Base-by-base conservation (phyloP, 2,329 filamentous ascomycete species). In the Fusarium sp. region DNA sequence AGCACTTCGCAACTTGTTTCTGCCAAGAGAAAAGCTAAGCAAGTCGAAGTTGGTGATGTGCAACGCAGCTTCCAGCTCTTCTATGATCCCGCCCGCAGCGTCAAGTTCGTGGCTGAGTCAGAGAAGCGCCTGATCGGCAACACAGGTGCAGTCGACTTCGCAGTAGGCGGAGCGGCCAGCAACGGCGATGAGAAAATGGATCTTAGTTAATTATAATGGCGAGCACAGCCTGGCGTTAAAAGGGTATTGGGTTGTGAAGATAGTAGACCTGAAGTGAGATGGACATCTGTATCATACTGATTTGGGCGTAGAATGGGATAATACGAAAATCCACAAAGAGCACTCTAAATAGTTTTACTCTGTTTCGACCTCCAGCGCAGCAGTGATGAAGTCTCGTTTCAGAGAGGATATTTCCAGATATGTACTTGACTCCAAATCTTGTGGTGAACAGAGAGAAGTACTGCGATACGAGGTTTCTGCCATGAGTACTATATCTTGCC, bases 81-180 rank as follows among this genome's bases (percentile, higher is more conserved):
- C 85, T 97, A 96, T 84, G 96, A 99, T 81, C 92, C 95, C 2
- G 86, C 86, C 54, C 89, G 96, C 77, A 98, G 95, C 82, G 93
- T 97, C 77, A 94, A 94, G 83, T 98, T 98, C 78, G 94, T 99
- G 49, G 85, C 88, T 65, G 93, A 97, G 73, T 97, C 93, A 68
- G 96, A 98, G 86, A 96, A 95, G 86, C 90, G 95, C 44, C 91
- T 99, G 73, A 98, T 99, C 81, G 94, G 95, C 71, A 92, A 97
- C 71, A 90, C 93, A 70, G 96, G 96, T 32, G 86, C 85, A 30
- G 96, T 97, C 33, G 93, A 91, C 69, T 91, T 98, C 78, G 81
- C 87, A 21, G 84, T 85, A 25, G 80, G 47, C 18, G 44, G 61
- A 32, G 62, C 62, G 68, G 76, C 46, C 60, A 40, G 59, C 60